These are phyloP conservation scores for Casaregolazyma suthepensis DNA, from an alignment of 1,139 yeast species.

Conservation along the genomic window DNA sequence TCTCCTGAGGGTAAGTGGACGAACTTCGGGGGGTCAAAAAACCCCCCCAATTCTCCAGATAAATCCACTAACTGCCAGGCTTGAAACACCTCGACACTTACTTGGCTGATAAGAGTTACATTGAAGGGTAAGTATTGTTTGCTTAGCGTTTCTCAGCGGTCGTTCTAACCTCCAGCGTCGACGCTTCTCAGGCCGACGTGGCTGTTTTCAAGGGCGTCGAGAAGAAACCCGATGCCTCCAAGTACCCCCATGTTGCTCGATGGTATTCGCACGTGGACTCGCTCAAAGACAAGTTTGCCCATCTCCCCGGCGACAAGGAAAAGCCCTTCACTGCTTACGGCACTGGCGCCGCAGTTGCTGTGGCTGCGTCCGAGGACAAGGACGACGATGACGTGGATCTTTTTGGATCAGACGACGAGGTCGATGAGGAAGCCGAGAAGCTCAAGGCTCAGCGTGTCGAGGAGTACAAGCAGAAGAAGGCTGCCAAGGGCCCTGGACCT, in stretches of 20 bases:
- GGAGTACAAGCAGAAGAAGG: constrained; percentile 96
- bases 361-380: constrained; percentile 58
- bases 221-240: constrained; percentile 41
- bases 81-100: constrained; percentile 77
- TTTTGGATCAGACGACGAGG: constrained; percentile 92
- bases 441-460: constrained; percentile 96
- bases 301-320: constrained; percentile 35
- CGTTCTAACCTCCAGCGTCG: constrained; percentile 15
- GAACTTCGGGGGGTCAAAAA: neutral
- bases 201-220: constrained; percentile 91
- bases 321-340: constrained; percentile 40
- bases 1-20: constrained; percentile 36
- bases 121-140: constrained; percentile 72
- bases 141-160: neutral
- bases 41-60: too few species aligned
- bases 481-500: constrained; percentile 93
- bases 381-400: constrained; percentile 90
- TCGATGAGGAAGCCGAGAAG: constrained; percentile 94
- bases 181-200: constrained; percentile 89
- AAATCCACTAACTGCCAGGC: constrained; percentile 36
- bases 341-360: constrained; percentile 61
- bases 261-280: constrained; percentile 98
- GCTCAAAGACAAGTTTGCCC: constrained; percentile 73
- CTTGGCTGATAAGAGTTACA: constrained; percentile 88
- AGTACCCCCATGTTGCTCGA: constrained; percentile 93